Base-by-base conservation (phyloP, 1,139 yeast genomes). In the Candida neerlandica region DNA sequence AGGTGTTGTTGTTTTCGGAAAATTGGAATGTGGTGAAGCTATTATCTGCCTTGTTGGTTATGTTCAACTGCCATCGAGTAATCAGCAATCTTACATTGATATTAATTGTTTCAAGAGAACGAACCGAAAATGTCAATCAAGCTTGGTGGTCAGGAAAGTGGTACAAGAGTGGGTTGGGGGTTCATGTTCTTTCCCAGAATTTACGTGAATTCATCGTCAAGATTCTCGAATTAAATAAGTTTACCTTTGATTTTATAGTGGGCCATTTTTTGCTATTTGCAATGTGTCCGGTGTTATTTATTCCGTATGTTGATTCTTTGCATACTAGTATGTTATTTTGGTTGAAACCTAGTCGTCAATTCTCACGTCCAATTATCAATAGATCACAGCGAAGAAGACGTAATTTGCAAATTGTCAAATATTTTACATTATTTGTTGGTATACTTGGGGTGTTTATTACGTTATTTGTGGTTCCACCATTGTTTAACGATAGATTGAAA, bases 131-230 rank as follows among this genome's bases (percentile, higher is more conserved):
- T 52, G 68, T 69, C 35, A 87, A 86, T 59, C 62, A 77, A 26
- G 85, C 92, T 0, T 90, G 96, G 96, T 90, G 96, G 96, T 80
- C 89, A 0, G 96, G 96, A 0, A 77, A 74, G 45, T 89, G 96
- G 96, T 62, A 77, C 39, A 70, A 68, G 11, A 75, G 80, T n/a
- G 82, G 80, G 1, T 67, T 85, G 37, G 89, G 91, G 0, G 77
- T 82, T 79, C 64, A 76, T 38, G 68, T 78, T 1, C 48, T 88
- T 1, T 73, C 85, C 0, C 95, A 88, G 58, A 91, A 94, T 0
- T 45, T 80, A 4, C 69, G 96, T 51, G 97, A 90, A 62, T 77
- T 76, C 44, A 49, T 82, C 5, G 86, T 90, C 37, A 90, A 90
- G 59, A 67, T 78, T 1, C 76, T 83, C 58, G 97, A 90, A 62